Conservation (phyloP, 495 filamentous ascomycete species). For the Tuber indicum region DNA sequence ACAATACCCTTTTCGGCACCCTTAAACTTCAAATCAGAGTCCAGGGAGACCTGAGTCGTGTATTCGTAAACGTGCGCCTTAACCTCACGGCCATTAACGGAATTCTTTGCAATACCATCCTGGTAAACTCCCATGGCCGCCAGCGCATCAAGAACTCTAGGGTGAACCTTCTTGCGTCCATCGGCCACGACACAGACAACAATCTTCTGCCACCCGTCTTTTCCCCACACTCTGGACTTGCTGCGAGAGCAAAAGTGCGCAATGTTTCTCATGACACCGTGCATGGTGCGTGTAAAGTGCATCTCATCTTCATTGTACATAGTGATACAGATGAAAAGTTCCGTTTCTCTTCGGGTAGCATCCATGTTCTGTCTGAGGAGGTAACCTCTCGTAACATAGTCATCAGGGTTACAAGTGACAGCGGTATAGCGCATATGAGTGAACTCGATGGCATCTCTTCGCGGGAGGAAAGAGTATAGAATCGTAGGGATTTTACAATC, state of each 20-base stretch:
- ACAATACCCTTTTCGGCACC: constrained; percentile 98
- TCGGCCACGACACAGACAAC: constrained; percentile 95
- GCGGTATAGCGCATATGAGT: constrained; percentile 99
- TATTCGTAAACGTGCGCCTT: constrained; percentile 97
- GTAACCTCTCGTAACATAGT: constrained; percentile 81
- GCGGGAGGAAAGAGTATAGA: constrained; percentile 85
- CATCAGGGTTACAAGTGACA: constrained; percentile 97
- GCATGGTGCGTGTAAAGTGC: constrained; percentile 94
- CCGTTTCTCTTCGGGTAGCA: constrained; percentile 80
- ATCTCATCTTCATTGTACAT: constrained; percentile 99
- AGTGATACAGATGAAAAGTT: constrained; percentile 94
- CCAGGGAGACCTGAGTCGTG: constrained; percentile 93
- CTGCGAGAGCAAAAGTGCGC: constrained; percentile 88
- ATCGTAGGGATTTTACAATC: constrained; percentile 99
- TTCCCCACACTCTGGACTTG: constrained; percentile 92
- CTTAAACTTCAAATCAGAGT: constrained; percentile 94
- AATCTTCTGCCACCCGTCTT: constrained; percentile 98
- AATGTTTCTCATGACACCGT: constrained; percentile 97
- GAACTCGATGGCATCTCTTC: constrained; percentile 89
- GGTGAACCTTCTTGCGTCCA: constrained; percentile 88
- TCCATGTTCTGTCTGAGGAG: constrained; percentile 94
- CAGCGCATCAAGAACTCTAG: constrained; percentile 86
- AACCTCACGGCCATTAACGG: constrained; percentile 64
- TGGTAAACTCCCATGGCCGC: constrained; percentile 99
- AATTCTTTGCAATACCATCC: constrained; percentile 96